Conservation (phyloP, 2,329 filamentous ascomycete species). For the Aspergillus neotritici region DNA sequence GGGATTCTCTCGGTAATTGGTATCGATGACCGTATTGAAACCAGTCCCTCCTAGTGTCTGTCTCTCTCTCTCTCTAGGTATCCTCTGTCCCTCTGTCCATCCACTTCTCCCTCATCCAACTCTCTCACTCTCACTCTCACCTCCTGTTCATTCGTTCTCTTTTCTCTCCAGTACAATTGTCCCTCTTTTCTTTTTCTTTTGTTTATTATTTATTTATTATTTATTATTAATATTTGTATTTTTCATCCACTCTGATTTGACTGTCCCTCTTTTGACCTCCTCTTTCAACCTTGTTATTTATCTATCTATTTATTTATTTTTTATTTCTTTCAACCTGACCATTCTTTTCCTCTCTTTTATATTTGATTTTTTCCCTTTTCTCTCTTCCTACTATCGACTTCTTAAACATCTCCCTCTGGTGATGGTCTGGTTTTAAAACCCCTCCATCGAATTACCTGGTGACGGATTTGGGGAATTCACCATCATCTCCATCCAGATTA, state of each 20-base stretch:
- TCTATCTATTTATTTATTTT: neutral
- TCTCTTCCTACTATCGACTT: slow-evolving; percentile 2
- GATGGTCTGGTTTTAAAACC: too few relatives aligned
- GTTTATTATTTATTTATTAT: neutral
- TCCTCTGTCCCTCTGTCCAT: too few relatives aligned
- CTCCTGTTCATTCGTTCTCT: slow-evolving; percentile 5
- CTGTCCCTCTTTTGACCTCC: too few relatives aligned
- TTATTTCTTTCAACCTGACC: neutral
- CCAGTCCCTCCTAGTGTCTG: too few relatives aligned
- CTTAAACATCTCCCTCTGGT: too few relatives aligned
- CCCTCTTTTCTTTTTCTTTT: neutral
- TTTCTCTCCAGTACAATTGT: neutral
- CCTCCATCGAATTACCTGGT: neutral
- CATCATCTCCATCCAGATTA: slow-evolving; percentile 5
- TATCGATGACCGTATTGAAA: too few relatives aligned
- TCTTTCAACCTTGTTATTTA: too few relatives aligned
- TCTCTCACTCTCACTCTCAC: slow-evolving; percentile 1
- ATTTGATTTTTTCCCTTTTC: slow-evolving; percentile 2
- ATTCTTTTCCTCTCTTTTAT: neutral
- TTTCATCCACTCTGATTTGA: neutral
- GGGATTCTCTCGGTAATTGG: too few relatives aligned
- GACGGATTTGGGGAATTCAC: slow-evolving; percentile 1
- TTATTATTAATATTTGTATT: slow-evolving; percentile 2
- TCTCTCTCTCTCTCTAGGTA: too few relatives aligned
- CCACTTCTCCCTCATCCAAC: too few relatives aligned